These are phyloP conservation scores for Skeletonema marinoi DNA, from an alignment of 108 stramenopile genomes.

Conservation along the genomic window DNA sequence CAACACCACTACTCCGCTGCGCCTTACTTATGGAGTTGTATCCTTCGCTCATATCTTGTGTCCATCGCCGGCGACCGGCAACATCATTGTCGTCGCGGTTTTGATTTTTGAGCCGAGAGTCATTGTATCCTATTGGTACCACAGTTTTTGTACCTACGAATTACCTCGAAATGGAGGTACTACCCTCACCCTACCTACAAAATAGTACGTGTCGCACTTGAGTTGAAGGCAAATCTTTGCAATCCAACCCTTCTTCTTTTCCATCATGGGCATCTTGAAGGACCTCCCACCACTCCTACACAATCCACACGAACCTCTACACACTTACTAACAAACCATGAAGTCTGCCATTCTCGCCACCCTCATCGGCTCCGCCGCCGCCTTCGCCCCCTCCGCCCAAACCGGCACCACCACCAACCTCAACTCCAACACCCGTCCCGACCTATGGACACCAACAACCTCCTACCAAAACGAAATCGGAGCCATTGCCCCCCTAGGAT, in stretches of 20 bases:
- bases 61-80: too few relatives aligned
- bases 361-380: conserved; percentile 23
- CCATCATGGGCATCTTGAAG: not conserved
- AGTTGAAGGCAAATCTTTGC: not conserved
- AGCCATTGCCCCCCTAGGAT: conserved; percentile 15
- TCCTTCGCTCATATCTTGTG: too few relatives aligned
- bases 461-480: conserved; percentile 15
- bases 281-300: too few relatives aligned
- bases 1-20: too few relatives aligned
- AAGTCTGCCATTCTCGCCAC: conserved; percentile 14
- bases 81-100: too few relatives aligned
- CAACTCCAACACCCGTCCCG: not conserved
- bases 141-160: too few relatives aligned
- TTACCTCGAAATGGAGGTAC: not conserved
- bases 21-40: too few relatives aligned
- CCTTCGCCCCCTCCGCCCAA: conserved; percentile 13
- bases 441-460: not conserved
- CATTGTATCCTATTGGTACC: too few relatives aligned
- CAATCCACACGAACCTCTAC: too few relatives aligned
- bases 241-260: not conserved
- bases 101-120: too few relatives aligned
- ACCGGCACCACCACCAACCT: not conserved
- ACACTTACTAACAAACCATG: not conserved
- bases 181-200: too few relatives aligned
- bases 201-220: too few relatives aligned